Conservation (phyloP, 305 asterid species). For the Solanum hybrid region DNA sequence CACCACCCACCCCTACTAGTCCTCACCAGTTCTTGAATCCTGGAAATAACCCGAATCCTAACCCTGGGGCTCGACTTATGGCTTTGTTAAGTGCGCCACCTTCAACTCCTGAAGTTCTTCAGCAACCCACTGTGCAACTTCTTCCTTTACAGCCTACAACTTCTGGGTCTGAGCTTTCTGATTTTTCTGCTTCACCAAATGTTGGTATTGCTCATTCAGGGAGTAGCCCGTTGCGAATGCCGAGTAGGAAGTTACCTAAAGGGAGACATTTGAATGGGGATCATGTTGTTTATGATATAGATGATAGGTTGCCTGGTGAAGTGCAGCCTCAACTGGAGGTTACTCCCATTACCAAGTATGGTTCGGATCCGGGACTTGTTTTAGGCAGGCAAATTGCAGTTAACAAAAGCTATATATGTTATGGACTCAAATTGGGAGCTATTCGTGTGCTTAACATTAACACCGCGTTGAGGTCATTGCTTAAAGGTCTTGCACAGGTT, state of each 20-base stretch:
- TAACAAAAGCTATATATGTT: constrained; percentile 77
- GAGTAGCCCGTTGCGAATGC: constrained; percentile 53
- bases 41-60: constrained; percentile 22
- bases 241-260: constrained; percentile 64
- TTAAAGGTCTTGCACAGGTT: constrained; percentile 87
- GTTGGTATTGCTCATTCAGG: constrained; percentile 31
- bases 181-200: constrained; percentile 31
- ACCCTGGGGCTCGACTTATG: constrained; percentile 61
- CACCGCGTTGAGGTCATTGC: constrained; percentile 81
- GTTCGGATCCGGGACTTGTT: constrained; percentile 81
- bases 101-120: constrained; percentile 28
- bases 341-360: constrained; percentile 85
- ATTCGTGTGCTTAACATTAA: constrained; percentile 78
- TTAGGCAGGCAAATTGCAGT: constrained; percentile 89
- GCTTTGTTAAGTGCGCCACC: constrained; percentile 69
- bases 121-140: constrained; percentile 26
- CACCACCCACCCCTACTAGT: constrained; percentile 22
- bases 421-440: constrained; percentile 76
- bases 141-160: constrained; percentile 44
- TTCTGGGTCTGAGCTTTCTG: constrained; percentile 46
- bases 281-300: constrained; percentile 51
- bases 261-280: constrained; percentile 72
- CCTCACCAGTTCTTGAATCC: constrained; percentile 26
- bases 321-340: constrained; percentile 96
- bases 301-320: constrained; percentile 72